A percentile compares a stretch with the other conserved stretches of the same genome.
These are phyloP conservation scores for Corymbia maculata DNA, from an alignment of 345 rosid genomes.

Conservation along the genomic window DNA sequence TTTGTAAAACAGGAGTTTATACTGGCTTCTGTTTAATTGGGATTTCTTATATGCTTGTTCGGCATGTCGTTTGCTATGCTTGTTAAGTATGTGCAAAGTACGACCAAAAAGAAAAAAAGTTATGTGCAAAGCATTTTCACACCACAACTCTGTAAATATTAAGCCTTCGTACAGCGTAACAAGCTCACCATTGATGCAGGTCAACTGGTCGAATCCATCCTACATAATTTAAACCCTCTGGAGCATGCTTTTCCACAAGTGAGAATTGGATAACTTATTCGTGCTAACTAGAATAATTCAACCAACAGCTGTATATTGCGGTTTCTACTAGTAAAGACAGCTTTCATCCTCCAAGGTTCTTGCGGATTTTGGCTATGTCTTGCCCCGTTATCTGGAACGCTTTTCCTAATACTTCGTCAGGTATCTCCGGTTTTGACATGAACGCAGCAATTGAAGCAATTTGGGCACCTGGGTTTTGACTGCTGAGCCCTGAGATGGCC, in stretches of 20 bases:
- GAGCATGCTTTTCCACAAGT: neutral
- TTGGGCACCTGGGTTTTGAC: conserved; percentile 72
- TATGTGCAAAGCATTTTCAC: neutral
- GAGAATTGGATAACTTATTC: neutral
- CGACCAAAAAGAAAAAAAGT: too few species aligned
- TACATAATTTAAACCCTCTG: neutral
- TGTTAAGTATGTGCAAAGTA: neutral
- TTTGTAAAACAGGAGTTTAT: neutral
- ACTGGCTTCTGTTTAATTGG: neutral
- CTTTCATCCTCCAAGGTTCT: conserved; percentile 33
- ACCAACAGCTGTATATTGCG: neutral
- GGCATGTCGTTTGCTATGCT: neutral
- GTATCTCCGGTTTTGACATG: conserved; percentile 21
- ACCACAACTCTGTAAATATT: neutral
- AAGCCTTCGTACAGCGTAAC: neutral
- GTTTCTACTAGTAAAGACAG: neutral
- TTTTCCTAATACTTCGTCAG: conserved; percentile 29
- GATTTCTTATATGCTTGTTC: neutral
- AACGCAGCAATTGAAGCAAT: conserved; percentile 36
- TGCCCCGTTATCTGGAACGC: conserved; percentile 29
- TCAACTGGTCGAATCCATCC: neutral
- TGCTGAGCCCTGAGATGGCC: conserved; percentile 54
- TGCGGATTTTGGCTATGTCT: conserved; percentile 32
- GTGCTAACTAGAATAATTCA: neutral
- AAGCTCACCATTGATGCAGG: neutral